These are phyloP conservation scores for Trichoderma pleuroti DNA, from an alignment of 2,329 filamentous ascomycete genomes.

Conservation along the genomic window DNA sequence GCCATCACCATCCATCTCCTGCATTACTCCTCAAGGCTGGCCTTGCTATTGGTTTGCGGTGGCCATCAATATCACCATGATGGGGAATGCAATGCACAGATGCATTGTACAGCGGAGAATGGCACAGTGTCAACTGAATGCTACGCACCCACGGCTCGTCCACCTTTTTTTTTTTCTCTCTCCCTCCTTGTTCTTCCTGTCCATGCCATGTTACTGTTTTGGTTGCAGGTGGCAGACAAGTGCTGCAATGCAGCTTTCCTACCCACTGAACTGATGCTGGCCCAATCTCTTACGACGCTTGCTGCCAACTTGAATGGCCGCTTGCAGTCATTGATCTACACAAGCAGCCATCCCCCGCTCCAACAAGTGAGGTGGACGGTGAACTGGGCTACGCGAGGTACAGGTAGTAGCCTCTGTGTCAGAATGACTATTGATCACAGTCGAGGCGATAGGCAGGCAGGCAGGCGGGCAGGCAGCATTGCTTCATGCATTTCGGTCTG, in stretches of 20 bases:
- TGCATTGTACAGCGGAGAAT: conserved; percentile 17
- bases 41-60: conserved; percentile 23
- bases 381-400: conserved; percentile 21
- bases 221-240: background rate
- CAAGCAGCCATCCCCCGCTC: conserved; percentile 20
- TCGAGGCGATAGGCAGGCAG: background rate
- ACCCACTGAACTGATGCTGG: conserved; percentile 21
- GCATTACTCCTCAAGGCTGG: conserved; percentile 23
- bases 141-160: conserved; percentile 16
- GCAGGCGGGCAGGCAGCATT: conserved; percentile 28
- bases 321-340: conserved; percentile 25
- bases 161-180: background rate
- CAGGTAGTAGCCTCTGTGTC: conserved; percentile 27
- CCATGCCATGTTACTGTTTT: background rate
- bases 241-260: conserved; percentile 25
- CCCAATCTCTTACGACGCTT: conserved; percentile 13
- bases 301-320: conserved; percentile 14
- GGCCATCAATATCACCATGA: conserved; percentile 24
- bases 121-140: background rate
- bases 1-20: conserved; percentile 26
- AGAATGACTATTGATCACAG: conserved; percentile 21
- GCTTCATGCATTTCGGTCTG: conserved; percentile 36
- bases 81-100: conserved; percentile 22
- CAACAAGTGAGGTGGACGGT: conserved; percentile 22
- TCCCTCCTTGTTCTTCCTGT: background rate